Conservation (phyloP, 192 early-diverging fungal genomes). For the Podila horticola region DNA sequence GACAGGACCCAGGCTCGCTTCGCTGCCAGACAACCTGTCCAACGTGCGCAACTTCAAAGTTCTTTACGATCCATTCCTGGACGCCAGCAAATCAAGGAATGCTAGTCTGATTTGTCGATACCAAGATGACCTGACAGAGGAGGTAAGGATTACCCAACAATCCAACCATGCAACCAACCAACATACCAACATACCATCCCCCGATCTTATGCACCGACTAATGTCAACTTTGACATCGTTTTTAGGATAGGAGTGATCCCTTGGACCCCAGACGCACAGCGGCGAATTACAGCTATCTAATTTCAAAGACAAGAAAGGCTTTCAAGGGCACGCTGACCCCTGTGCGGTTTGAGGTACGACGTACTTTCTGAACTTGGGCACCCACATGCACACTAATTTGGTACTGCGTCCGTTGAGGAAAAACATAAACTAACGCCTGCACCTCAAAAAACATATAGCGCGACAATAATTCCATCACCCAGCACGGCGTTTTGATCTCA, state of each 20-base stretch:
- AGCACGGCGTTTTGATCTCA: constrained; percentile 45
- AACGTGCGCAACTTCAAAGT: constrained; percentile 41
- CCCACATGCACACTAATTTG: neutral
- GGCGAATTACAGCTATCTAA: constrained; percentile 45
- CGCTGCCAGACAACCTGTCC: constrained; percentile 1
- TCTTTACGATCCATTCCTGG: constrained; percentile 46
- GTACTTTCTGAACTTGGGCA: neutral
- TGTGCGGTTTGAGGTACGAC: constrained; percentile 39
- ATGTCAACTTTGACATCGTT: neutral
- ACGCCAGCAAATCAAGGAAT: constrained; percentile 44
- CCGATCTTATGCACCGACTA: neutral
- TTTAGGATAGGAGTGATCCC: constrained; percentile 36
- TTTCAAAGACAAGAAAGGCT: constrained; percentile 39
- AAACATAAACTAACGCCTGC: neutral
- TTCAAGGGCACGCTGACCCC: constrained; percentile 39
- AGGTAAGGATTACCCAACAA: constrained; percentile 13
- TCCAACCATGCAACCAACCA: neutral
- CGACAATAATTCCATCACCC: constrained; percentile 35
- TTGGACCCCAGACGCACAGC: constrained; percentile 44
- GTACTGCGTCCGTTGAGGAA: neutral
- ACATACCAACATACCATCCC: neutral
- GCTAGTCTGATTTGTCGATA: constrained; percentile 41
- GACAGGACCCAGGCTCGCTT: constrained; percentile 8
- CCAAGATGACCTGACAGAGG: constrained; percentile 47
- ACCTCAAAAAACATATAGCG: constrained; percentile 16